Conservation (phyloP, 2,329 filamentous ascomycete genomes). For the Penicillium italicum region DNA sequence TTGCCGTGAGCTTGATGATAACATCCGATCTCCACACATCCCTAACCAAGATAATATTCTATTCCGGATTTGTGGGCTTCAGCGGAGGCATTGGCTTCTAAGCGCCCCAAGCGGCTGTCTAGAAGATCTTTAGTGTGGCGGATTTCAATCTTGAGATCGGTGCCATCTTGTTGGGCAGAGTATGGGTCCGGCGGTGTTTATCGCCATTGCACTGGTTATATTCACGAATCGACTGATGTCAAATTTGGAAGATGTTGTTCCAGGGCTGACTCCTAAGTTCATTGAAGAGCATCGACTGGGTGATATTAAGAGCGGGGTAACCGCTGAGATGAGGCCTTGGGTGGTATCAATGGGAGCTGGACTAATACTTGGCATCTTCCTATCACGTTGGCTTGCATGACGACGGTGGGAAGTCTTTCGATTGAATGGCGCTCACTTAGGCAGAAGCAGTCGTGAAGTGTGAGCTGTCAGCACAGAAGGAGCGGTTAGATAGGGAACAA, state of each 20-base stretch:
- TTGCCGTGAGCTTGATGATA: too few species aligned
- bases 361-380: slow-evolving; percentile 24
- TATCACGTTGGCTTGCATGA: slow-evolving; percentile 22
- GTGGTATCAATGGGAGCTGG: slow-evolving; percentile 21
- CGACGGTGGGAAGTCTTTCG: slow-evolving; percentile 21
- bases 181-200: slow-evolving; percentile 46
- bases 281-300: slow-evolving; percentile 18
- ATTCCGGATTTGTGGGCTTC: too few species aligned
- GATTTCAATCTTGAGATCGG: slow-evolving; percentile 30
- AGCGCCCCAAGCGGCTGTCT: slow-evolving; percentile 30
- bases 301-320: slow-evolving; percentile 18
- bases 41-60: too few species aligned
- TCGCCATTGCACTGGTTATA: slow-evolving; percentile 52
- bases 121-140: slow-evolving; percentile 24
- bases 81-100: too few species aligned
- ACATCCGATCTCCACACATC: too few species aligned
- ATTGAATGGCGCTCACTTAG: slow-evolving; percentile 30
- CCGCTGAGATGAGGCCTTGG: slow-evolving; percentile 14
- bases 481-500: background rate
- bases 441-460: slow-evolving; percentile 17
- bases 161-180: slow-evolving; percentile 38
- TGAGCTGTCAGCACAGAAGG: background rate
- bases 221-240: slow-evolving; percentile 48
- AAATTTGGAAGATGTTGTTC: slow-evolving; percentile 11
- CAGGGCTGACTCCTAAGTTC: slow-evolving; percentile 13